Evolutionary conservation across 768 basidiomycete genomes (phyloP).

Genomic region (Neoboletus magnificus): DNA sequence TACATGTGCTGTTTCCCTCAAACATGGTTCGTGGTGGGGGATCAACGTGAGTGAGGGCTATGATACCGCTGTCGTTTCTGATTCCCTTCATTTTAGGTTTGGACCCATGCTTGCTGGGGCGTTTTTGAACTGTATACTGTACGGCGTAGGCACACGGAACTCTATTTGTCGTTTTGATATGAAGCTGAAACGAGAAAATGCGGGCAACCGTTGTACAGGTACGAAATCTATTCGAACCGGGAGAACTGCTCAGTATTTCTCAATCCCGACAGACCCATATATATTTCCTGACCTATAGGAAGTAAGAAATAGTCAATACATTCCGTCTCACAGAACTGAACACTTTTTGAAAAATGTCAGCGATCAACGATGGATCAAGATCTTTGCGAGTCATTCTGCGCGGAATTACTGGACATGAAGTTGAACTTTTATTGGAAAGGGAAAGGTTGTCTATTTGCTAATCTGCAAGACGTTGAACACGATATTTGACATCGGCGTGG

Average conservation of each 20-base stretch:
- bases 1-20: too few relatives aligned
- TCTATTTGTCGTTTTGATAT: not conserved
- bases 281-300: slow-evolving; percentile 43
- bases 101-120: slow-evolving; percentile 19
- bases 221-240: not conserved
- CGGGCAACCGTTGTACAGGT: slow-evolving; percentile 14
- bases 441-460: slow-evolving; percentile 41
- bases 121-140: slow-evolving; percentile 14
- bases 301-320: slow-evolving; percentile 21
- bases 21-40: not conserved
- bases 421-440: not conserved
- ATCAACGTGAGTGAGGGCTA: not conserved
- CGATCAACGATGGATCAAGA: slow-evolving; percentile 45
- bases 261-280: slow-evolving; percentile 38
- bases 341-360: slow-evolving; percentile 21
- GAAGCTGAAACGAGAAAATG: not conserved
- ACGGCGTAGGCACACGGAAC: slow-evolving; percentile 6
- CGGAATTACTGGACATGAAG: not conserved
- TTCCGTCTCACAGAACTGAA: not conserved
- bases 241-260: not conserved
- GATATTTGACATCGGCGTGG: slow-evolving; percentile 41
- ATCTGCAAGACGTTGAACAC: slow-evolving; percentile 50
- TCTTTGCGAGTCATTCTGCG: slow-evolving; percentile 34
- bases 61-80: slow-evolving; percentile 20
- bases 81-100: slow-evolving; percentile 37